Evolutionary conservation across 1,284 basidiomycete species (phyloP), one percentile per base, ranked within the genome.

Genomic region (Sporisorium exsertum): DNA sequence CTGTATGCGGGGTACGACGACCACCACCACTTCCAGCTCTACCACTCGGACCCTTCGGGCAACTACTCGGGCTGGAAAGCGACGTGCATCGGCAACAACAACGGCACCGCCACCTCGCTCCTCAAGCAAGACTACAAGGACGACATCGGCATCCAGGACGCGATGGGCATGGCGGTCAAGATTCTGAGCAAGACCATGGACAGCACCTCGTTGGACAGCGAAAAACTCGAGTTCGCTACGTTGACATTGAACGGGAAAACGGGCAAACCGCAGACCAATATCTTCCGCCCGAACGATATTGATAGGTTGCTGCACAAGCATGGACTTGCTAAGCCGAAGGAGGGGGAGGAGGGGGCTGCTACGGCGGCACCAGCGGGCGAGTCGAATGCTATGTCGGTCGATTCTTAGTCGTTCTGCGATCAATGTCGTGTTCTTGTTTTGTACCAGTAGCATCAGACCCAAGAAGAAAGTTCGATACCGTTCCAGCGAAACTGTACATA

Each of bases 151-250:
- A 77, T 82, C 50, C 79, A 83, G 56, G 83, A 83, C n/a, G 95
- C 95, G n/a, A 92, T 96, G 82, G 91, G 90, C 27, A 88, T 99
- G 43, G 94, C 94, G 54, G 89, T 97, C 79, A 93, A 92, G 87
- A 93, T 95, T 58, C 94, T 99, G 92, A 95, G 94, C 89, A 99
- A 98, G 90, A 98, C 96, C 52, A 97, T 99, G 95, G 96, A 99
- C 86, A 95, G 94, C 76, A 98, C 96, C 32, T 95, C 94, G 57
- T 87, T 99, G 72, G 93, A 94, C 50, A 80, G 80, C 56, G 83
- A 84, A 42, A 83, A 84, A 73, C 61, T 99, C 82, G 97, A 99
- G 87, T 95, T 99, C 82, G 94, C 96, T 10, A 95, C 94, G 2
- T 88, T 99, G 84, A 94, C 93, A 2, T 88, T 97, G 15, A 93